Evolutionary conservation across 2,329 filamentous ascomycete genomes (phyloP).

Genomic region (Colletotrichum euphorbiae): DNA sequence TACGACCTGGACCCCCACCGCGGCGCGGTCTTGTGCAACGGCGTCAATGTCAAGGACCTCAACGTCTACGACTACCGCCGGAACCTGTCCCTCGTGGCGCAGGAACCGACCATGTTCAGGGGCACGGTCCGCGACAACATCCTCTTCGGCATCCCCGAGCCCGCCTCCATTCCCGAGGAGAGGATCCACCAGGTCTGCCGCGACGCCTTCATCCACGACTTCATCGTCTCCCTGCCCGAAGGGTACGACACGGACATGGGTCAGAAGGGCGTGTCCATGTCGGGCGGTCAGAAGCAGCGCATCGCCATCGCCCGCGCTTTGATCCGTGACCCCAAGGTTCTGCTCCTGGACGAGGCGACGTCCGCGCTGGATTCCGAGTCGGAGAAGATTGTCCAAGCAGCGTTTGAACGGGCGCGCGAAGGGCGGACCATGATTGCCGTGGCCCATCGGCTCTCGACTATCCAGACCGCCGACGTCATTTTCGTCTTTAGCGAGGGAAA

Average conservation of each 20-base stretch:
- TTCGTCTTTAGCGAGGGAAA: conserved; percentile 56
- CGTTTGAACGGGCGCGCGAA: conserved; percentile 45
- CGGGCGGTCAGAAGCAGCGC: conserved; percentile 67
- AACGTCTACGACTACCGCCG: conserved; percentile 56
- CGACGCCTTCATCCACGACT: conserved; percentile 67
- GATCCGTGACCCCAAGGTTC: conserved; percentile 60
- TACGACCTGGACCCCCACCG: conserved; percentile 61
- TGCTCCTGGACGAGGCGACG: conserved; percentile 70
- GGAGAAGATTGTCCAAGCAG: conserved; percentile 63
- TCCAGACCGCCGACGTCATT: conserved; percentile 58
- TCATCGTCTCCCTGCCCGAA: conserved; percentile 62
- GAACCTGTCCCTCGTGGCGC: conserved; percentile 60
- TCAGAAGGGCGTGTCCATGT: conserved; percentile 68
- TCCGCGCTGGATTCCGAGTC: conserved; percentile 66
- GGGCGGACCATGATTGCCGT: conserved; percentile 54
- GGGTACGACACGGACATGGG: conserved; percentile 60
- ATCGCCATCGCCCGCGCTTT: conserved; percentile 67
- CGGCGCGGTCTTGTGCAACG: conserved; percentile 54
- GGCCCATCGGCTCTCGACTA: conserved; percentile 56
- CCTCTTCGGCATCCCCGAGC: conserved; percentile 55
- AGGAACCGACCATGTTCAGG: conserved; percentile 63
- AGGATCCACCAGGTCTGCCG: conserved; percentile 46
- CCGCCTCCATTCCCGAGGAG: conserved; percentile 47
- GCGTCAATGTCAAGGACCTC: conserved; percentile 50
- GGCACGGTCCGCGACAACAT: conserved; percentile 62